These are phyloP conservation scores for Ephemerocybe angulata DNA, from an alignment of 768 basidiomycete species.

Conservation along the genomic window DNA sequence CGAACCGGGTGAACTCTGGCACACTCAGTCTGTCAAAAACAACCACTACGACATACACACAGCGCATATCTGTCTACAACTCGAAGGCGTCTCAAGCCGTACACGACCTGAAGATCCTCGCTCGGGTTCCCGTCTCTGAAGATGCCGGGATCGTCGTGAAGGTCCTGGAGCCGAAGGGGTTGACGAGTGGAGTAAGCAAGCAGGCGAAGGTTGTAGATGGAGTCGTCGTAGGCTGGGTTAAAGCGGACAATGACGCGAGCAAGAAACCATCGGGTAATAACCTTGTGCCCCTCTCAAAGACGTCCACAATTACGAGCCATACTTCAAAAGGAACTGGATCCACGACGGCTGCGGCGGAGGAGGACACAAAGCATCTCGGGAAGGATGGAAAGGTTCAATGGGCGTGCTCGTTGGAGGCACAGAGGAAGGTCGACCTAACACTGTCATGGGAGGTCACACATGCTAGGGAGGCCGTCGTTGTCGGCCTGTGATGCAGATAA, in stretches of 20 bases:
- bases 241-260: background rate
- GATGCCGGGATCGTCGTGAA: slow-evolving; percentile 30
- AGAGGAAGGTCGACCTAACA: slow-evolving; percentile 26
- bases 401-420: slow-evolving; percentile 27
- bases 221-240: no score
- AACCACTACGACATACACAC: slow-evolving; percentile 25
- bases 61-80: slow-evolving; percentile 36
- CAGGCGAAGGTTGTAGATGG: background rate
- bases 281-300: background rate
- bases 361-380: slow-evolving; percentile 19
- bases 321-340: background rate
- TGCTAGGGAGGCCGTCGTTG: no score
- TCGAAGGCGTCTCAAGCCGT: slow-evolving; percentile 26
- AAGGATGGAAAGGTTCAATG: slow-evolving; percentile 31
- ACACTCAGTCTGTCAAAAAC: slow-evolving; percentile 34
- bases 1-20: slow-evolving; percentile 22
- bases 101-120: slow-evolving; percentile 29
- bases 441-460: slow-evolving; percentile 38
- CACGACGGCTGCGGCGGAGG: background rate
- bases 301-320: background rate
- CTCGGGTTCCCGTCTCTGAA: slow-evolving; percentile 34
- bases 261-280: background rate
- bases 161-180: slow-evolving; percentile 22
- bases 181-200: slow-evolving; percentile 5
- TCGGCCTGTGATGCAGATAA: no score